A percentile compares a stretch with the other conserved stretches of the same genome.
These are phyloP conservation scores for Rhipidocladum racemiflorum DNA, from an alignment of 176 grass and related monocot genomes.

Conservation along the genomic window DNA sequence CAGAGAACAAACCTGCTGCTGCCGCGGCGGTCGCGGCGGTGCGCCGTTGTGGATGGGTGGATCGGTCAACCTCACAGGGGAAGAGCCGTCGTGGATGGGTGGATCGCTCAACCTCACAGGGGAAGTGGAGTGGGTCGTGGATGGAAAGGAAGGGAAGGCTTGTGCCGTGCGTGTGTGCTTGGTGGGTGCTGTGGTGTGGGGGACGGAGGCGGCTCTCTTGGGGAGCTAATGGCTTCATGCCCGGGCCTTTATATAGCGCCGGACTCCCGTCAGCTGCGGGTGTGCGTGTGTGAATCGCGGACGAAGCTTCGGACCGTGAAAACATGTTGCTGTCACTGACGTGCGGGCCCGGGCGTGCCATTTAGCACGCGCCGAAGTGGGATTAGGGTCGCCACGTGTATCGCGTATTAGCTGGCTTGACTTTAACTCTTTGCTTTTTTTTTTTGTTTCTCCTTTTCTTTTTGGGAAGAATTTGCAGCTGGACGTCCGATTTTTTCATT, in stretches of 20 bases:
- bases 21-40: neutral
- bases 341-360: neutral
- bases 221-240: constrained; percentile 26
- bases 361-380: neutral
- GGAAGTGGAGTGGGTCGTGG: constrained; percentile 28
- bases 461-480: no score
- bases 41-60: constrained; percentile 9
- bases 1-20: constrained; percentile 59
- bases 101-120: constrained; percentile 77
- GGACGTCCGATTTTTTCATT: no score
- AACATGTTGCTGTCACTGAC: neutral
- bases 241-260: constrained; percentile 29
- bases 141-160: neutral
- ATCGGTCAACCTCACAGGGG: constrained; percentile 76
- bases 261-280: neutral
- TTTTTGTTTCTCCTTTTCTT: neutral
- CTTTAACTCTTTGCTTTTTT: neutral
- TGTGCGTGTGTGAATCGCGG: neutral
- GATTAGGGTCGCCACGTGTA: neutral
- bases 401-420: neutral
- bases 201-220: constrained; percentile 45
- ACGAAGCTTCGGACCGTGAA: constrained; percentile 15
- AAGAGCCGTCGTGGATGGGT: constrained; percentile 8
- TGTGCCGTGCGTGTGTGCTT: neutral
- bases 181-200: constrained; percentile 16